Evolutionary conservation across 768 basidiomycete species (phyloP).

Genomic region (Tephrocybe sp.): DNA sequence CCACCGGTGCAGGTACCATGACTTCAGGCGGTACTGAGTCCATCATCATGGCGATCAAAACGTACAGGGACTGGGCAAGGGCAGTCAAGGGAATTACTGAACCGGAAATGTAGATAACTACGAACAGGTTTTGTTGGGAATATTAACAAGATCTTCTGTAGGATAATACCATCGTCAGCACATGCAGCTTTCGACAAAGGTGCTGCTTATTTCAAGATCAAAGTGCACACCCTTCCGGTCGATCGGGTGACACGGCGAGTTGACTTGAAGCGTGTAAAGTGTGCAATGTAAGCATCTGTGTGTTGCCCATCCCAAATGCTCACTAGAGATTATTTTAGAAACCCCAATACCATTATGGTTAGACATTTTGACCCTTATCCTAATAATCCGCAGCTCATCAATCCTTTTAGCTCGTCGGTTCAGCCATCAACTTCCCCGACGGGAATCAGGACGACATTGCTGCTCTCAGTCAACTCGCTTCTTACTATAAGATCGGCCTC

Average conservation of each 20-base stretch:
- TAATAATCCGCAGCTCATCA: neutral
- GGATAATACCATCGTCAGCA: conserved; percentile 80
- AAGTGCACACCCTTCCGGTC: conserved; percentile 85
- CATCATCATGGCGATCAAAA: conserved; percentile 94
- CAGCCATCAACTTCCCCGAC: conserved; percentile 83
- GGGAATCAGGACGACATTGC: conserved; percentile 87
- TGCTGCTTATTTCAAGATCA: conserved; percentile 83
- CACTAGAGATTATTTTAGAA: conserved; percentile 46
- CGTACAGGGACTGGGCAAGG: conserved; percentile 90
- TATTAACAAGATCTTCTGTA: conserved; percentile 25
- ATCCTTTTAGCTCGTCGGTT: conserved; percentile 69
- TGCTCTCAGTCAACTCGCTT: conserved; percentile 73
- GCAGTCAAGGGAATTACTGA: conserved; percentile 83
- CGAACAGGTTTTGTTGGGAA: neutral
- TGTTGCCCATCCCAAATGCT: neutral
- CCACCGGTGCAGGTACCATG: conserved; percentile 86
- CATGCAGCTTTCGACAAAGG: conserved; percentile 98
- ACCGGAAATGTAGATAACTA: conserved; percentile 82
- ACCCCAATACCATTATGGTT: conserved; percentile 87
- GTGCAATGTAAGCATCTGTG: conserved; percentile 74
- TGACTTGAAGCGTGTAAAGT: conserved; percentile 69
- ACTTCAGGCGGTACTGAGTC: conserved; percentile 96
- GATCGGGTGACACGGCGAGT: conserved; percentile 76
- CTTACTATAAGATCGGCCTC: conserved; percentile 73
- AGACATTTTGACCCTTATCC: conserved; percentile 4